Evolutionary conservation across 345 rosid species (phyloP).

Genomic region (Populus euphratica): DNA sequence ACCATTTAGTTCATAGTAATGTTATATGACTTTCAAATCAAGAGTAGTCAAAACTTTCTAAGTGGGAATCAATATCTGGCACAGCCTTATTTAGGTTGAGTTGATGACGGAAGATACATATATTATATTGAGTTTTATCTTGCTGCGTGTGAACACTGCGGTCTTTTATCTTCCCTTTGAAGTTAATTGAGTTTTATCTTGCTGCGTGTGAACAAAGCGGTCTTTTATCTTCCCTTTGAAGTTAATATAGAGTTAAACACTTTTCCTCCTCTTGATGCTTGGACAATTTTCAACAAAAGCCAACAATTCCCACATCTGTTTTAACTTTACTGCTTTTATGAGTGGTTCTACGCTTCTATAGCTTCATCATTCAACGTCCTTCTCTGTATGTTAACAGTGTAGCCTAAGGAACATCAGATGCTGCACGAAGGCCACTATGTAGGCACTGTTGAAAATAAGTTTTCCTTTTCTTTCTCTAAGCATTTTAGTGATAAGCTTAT

Average conservation of each 20-base stretch:
- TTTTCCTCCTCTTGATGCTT: not conserved
- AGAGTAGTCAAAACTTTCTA: not conserved
- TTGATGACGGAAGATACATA: not conserved
- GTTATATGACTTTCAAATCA: not conserved
- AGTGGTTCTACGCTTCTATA: not conserved
- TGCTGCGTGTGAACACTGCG: not conserved
- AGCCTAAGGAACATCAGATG: not conserved
- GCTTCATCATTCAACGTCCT: not conserved
- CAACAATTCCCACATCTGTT: not conserved
- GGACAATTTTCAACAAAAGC: not conserved
- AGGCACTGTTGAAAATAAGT: not conserved
- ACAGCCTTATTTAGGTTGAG: not conserved
- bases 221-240: not conserved
- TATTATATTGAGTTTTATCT: not conserved
- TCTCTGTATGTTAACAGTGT: not conserved
- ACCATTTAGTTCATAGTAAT: too few relatives aligned
- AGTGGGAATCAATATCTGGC: not conserved
- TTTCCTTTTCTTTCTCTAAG: not conserved
- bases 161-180: too few relatives aligned
- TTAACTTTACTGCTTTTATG: not conserved
- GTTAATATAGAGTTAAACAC: not conserved
- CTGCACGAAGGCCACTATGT: not conserved
- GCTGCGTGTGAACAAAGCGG: not conserved
- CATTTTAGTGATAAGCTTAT: conserved; percentile 6
- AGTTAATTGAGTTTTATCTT: not conserved